Conservation (phyloP, 106 monocot species). For the Narthecium ossifragum region DNA sequence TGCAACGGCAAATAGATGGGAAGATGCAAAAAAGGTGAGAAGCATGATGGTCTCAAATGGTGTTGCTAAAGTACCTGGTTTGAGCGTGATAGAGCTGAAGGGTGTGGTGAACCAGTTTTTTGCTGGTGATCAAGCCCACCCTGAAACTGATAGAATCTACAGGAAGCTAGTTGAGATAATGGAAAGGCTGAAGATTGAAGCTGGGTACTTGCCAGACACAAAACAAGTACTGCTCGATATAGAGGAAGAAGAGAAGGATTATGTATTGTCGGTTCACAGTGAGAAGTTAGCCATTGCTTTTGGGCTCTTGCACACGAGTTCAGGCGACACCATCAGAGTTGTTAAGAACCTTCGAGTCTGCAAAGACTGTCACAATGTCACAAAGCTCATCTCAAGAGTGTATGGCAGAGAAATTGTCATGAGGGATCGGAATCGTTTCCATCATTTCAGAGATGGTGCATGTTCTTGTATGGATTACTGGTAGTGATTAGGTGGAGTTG, state of each 20-base stretch:
- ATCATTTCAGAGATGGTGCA: slow-evolving; percentile 22
- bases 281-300: slow-evolving; percentile 39
- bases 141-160: slow-evolving; percentile 17
- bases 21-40: slow-evolving; percentile 33
- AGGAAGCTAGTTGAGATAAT: slow-evolving; percentile 19
- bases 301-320: slow-evolving; percentile 18
- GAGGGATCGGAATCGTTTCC: slow-evolving; percentile 43
- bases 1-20: slow-evolving; percentile 40
- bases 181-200: slow-evolving; percentile 22
- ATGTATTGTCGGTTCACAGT: slow-evolving; percentile 22
- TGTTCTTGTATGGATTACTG: slow-evolving; percentile 46
- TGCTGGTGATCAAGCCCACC: slow-evolving; percentile 44
- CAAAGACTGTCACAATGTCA: slow-evolving; percentile 26
- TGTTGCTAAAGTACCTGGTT: slow-evolving; percentile 36
- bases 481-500: slow-evolving; percentile 3
- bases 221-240: slow-evolving; percentile 29
- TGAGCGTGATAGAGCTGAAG: slow-evolving; percentile 42
- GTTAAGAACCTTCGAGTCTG: slow-evolving; percentile 45
- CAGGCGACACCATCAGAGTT: slow-evolving; percentile 16
- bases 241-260: slow-evolving; percentile 37
- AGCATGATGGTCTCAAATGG: slow-evolving; percentile 31
- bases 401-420: slow-evolving; percentile 38
- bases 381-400: slow-evolving; percentile 29
- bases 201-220: slow-evolving; percentile 27
- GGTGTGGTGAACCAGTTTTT: slow-evolving; percentile 36